phyloP scores from a whole-genome alignment of 768 basidiomycete genomes.

The Leucosporidium scottii region DNA sequence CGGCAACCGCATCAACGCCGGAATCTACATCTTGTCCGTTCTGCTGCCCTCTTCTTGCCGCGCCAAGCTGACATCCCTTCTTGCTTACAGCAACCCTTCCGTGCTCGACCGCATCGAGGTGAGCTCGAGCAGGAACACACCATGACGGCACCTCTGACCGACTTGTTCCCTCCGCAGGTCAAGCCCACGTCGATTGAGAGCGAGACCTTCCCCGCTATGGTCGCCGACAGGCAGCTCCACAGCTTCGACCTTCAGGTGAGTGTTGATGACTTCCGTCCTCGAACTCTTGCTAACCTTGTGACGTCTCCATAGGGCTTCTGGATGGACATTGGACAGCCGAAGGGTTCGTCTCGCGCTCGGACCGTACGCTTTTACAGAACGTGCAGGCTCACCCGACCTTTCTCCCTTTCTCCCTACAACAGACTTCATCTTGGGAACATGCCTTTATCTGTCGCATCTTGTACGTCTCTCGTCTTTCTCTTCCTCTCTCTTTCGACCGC shows the following conservation, averaged over 20 bases:
- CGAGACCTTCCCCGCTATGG: slow-evolving; percentile 49
- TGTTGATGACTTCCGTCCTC: too few species aligned
- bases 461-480: neutral
- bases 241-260: slow-evolving; percentile 44
- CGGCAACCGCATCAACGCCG: slow-evolving; percentile 50
- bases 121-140: too few species aligned
- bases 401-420: too few species aligned
- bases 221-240: slow-evolving; percentile 46
- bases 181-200: slow-evolving; percentile 49
- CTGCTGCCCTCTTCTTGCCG: slow-evolving; percentile 35
- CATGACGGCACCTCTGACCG: too few species aligned
- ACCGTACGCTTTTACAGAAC: too few species aligned
- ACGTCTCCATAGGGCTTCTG: slow-evolving; percentile 42
- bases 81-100: too few species aligned
- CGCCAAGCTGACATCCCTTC: too few species aligned
- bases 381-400: too few species aligned
- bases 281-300: too few species aligned
- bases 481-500: too few species aligned
- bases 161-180: slow-evolving; percentile 39
- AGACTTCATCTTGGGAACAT: slow-evolving; percentile 43
- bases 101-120: too few species aligned
- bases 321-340: slow-evolving; percentile 51
- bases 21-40: slow-evolving; percentile 52
- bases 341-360: slow-evolving; percentile 22
- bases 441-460: slow-evolving; percentile 46